These are phyloP conservation scores for Amaranthus palmeri DNA, from an alignment of 148 eudicot genomes.

Conservation along the genomic window DNA sequence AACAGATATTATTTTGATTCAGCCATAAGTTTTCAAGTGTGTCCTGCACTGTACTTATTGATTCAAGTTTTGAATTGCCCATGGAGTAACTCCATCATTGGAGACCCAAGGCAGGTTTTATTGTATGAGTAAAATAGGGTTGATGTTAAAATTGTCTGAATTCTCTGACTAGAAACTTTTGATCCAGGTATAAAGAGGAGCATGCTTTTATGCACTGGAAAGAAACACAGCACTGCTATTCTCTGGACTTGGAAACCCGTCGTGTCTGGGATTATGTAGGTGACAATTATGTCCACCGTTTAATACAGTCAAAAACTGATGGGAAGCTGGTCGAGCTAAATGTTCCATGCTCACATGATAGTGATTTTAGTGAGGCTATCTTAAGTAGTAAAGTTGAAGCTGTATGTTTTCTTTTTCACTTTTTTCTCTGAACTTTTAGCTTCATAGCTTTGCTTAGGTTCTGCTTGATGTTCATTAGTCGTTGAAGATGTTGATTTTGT, in stretches of 20 bases:
- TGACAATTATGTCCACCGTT: conserved; percentile 87
- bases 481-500: background rate
- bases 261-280: conserved; percentile 98
- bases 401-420: conserved; percentile 33
- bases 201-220: conserved; percentile 90
- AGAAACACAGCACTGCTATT: conserved; percentile 94
- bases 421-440: background rate
- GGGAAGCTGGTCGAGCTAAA: conserved; percentile 93
- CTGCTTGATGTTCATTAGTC: background rate
- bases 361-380: conserved; percentile 57
- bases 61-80: background rate
- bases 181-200: conserved; percentile 77
- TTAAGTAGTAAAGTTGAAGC: conserved; percentile 75
- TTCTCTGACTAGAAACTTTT: conserved; percentile 26
- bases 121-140: background rate
- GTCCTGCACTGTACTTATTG: background rate
- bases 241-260: conserved; percentile 85
- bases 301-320: conserved; percentile 91
- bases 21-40: background rate
- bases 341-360: conserved; percentile 51
- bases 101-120: background rate
- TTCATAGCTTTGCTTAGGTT: background rate
- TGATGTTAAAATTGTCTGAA: conserved; percentile 9
- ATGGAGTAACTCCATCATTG: background rate
- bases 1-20: background rate